Conservation (phyloP, 2,329 filamentous ascomycete genomes). For the Colletotrichum spinosum region DNA sequence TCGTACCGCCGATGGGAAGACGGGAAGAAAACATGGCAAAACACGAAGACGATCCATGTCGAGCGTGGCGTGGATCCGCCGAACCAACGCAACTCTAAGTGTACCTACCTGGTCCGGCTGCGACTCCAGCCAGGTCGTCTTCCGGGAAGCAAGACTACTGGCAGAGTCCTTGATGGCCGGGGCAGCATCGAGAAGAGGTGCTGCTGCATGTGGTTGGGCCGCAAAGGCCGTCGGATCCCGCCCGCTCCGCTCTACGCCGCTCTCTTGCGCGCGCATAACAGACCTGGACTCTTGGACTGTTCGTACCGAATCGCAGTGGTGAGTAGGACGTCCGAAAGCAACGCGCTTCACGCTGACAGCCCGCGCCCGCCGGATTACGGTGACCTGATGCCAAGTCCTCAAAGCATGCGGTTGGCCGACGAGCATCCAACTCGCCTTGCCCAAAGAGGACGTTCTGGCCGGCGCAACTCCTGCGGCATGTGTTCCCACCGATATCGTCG, state of each 20-base stretch:
- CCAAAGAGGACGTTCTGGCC: conserved; percentile 24
- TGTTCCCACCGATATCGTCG: conserved; percentile 28
- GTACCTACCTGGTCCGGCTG: conserved; percentile 19
- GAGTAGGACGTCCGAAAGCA: not conserved
- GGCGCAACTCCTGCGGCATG: not conserved
- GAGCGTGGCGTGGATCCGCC: conserved; percentile 20
- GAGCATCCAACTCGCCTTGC: conserved; percentile 20
- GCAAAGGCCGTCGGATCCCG: not conserved
- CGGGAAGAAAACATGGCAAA: not conserved
- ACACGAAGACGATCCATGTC: conserved; percentile 4
- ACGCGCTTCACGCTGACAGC: not conserved
- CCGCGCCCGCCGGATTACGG: conserved; percentile 9
- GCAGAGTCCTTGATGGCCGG: not conserved
- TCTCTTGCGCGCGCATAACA: not conserved
- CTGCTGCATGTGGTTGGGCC: not conserved
- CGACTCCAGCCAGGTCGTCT: not conserved
- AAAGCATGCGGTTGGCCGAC: conserved; percentile 21
- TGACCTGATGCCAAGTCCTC: conserved; percentile 31
- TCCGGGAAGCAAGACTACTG: conserved; percentile 3
- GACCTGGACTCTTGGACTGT: too few relatives aligned
- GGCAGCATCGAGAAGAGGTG: not conserved
- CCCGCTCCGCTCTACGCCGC: not conserved
- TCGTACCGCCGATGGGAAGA: conserved; percentile 18
- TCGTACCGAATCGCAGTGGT: not conserved
- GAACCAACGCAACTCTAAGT: conserved; percentile 33